Evolutionary conservation across 202 grass and related monocot genomes (phyloP), one percentile per base, ranked within the genome.

Genomic region (Panicum virgatum): DNA sequence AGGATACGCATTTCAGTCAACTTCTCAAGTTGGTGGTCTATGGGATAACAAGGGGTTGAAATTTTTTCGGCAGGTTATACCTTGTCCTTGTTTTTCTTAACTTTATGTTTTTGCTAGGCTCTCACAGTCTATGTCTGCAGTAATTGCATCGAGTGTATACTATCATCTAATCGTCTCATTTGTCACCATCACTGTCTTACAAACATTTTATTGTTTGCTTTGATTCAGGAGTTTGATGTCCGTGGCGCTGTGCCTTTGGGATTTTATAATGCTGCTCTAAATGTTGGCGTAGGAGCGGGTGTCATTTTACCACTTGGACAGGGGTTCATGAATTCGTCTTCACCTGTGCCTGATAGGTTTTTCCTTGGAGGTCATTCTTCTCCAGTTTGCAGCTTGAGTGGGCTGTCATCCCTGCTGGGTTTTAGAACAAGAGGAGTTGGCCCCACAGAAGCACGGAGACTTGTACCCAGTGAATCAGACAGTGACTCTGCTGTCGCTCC

Each of bases 361-460:
- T 90, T 90, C 52, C 87, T 98, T 52, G 96, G 96, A 63, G 90
- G 96, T 16, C 89, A 98, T 81, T 89, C 85, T 69, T 98, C 96
- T 83, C 89, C 89, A n/a, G 91, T 98, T 58, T 93, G 96, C 64
- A 87, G 77, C 83, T 65, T 96, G 89, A 71, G 87, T 0, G 92
- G 96, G 29, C 76, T 92, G 32, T 93, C 92, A 38, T 91, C 92
- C 29, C 84, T 98, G 59, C 84, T 96, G 47, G 96, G 96, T 53
- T 98, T 98, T 72, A 92, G 72, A 84, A 88, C 83, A 85, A 91
- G 96, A 92, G 96, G 96, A 62, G 75, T 93, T 88, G 96, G 96
- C 39, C 96, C 96, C 23, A 92, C 84, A 63, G 92, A 93, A 64
- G 36, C 80, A 56, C 84, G 85, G 22, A 90, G 96, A 48, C 82